Percentiles rank a stretch among this genome's conserved stretches.
Evolutionary conservation across 2,329 filamentous ascomycete genomes (phyloP).

Genomic region (Aspergillus hortae): DNA sequence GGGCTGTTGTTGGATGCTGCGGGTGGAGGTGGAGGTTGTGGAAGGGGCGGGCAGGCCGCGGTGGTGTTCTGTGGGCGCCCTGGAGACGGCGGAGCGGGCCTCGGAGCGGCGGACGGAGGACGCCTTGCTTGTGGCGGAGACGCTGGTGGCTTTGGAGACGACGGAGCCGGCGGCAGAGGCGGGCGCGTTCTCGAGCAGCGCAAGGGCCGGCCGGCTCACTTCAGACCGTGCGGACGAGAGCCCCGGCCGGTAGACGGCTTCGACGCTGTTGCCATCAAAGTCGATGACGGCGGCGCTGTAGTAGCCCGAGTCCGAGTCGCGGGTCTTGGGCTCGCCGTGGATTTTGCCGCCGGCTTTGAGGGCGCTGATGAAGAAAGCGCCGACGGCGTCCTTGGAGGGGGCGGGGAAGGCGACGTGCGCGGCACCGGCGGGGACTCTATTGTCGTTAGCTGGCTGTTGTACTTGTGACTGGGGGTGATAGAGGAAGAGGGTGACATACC

Average conservation of each 20-base stretch:
- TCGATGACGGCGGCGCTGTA: constrained; percentile 67
- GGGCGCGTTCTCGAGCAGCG: constrained; percentile 29
- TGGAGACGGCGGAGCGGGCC: constrained; percentile 26
- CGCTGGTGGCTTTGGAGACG: constrained; percentile 32
- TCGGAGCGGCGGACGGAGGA: constrained; percentile 26
- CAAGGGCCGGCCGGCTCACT: constrained; percentile 29
- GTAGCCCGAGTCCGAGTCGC: constrained; percentile 53
- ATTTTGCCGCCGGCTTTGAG: constrained; percentile 61
- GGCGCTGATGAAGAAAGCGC: constrained; percentile 68
- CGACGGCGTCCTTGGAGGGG: constrained; percentile 60
- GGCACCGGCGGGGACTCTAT: constrained; percentile 49
- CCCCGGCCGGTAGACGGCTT: constrained; percentile 61
- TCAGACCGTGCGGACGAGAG: constrained; percentile 24
- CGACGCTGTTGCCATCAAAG: constrained; percentile 79
- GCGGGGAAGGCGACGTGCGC: constrained; percentile 68
- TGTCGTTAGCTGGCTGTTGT: constrained; percentile 11
- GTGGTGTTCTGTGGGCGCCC: constrained; percentile 21
- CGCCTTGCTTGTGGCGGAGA: constrained; percentile 24
- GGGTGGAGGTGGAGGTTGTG: background rate
- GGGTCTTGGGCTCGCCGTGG: constrained; percentile 54
- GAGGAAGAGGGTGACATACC: constrained; percentile 39
- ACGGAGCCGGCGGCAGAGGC: constrained; percentile 24
- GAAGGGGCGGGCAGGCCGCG: constrained; percentile 8
- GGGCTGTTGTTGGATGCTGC: constrained; percentile 15
- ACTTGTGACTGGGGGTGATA: background rate